These are phyloP conservation scores for Halophytophthora batemanensis DNA, from an alignment of 352 stramenopile species.

Conservation along the genomic window DNA sequence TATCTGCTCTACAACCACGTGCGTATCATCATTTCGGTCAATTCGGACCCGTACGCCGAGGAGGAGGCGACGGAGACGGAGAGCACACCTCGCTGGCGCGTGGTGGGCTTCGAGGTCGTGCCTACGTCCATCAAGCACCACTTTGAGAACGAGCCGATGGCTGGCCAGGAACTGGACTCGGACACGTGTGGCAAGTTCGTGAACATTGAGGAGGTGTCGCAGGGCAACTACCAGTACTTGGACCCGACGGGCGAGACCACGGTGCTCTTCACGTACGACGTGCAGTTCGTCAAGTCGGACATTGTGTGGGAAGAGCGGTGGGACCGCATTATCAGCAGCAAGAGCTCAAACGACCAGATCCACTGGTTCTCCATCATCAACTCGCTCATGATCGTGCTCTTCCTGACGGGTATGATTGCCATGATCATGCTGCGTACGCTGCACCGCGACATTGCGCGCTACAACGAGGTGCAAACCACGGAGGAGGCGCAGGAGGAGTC, in stretches of 20 bases:
- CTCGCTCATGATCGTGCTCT: conserved; percentile 99
- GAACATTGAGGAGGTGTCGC: conserved; percentile 77
- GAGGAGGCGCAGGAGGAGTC: conserved; percentile 95
- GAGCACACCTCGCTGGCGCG: conserved; percentile 65
- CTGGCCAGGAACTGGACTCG: conserved; percentile 74
- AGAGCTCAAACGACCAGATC: conserved; percentile 97
- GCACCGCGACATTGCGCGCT: conserved; percentile 96
- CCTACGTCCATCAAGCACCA: conserved; percentile 94
- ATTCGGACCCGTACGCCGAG: conserved; percentile 77
- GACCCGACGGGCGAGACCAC: conserved; percentile 62
- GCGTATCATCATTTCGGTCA: conserved; percentile 92
- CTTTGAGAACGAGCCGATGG: conserved; percentile 81
- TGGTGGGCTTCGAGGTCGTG: conserved; percentile 96
- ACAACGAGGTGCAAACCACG: conserved; percentile 94
- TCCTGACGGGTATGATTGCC: conserved; percentile 98
- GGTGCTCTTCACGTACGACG: conserved; percentile 99
- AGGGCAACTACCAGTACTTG: conserved; percentile 85
- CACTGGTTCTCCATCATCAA: conserved; percentile 99
- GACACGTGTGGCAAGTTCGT: conserved; percentile 89
- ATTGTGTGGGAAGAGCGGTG: conserved; percentile 97
- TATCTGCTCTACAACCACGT: conserved; percentile 99
- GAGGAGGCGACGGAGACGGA: conserved; percentile 36
- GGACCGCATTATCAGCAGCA: conserved; percentile 98
- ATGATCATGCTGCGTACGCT: conserved; percentile 99
- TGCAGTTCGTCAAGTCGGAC: conserved; percentile 94